Evolutionary conservation across 257 asterid species (phyloP).

Genomic region (Rhazya stricta): DNA sequence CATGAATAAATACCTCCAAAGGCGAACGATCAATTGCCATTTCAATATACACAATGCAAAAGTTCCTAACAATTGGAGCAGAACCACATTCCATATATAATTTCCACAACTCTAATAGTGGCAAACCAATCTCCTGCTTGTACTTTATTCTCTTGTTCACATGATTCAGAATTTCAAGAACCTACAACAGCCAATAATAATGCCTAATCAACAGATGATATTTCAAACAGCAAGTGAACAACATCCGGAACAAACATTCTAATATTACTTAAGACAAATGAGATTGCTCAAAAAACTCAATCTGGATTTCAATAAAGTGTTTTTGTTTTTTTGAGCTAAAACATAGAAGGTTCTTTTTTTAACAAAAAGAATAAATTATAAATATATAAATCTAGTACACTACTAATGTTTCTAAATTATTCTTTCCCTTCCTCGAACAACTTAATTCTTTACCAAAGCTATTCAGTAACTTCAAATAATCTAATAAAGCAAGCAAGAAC

Average conservation of each 20-base stretch:
- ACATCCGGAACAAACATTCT: background rate
- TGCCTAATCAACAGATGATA: background rate
- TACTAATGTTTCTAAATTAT: background rate
- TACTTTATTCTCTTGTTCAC: constrained; percentile 93
- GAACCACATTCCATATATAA: constrained; percentile 65
- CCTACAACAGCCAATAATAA: constrained; percentile 16
- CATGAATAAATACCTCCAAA: constrained; percentile 49
- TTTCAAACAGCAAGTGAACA: background rate
- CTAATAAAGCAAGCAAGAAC: background rate
- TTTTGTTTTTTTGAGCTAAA: background rate
- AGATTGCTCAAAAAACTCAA: background rate
- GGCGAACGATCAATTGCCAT: constrained; percentile 83
- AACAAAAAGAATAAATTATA: background rate
- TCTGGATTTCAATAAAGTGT: background rate
- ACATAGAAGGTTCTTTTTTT: background rate
- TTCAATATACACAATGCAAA: constrained; percentile 83
- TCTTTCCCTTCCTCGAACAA: background rate
- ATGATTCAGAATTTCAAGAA: constrained; percentile 79
- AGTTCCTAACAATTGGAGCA: constrained; percentile 81
- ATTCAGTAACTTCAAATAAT: background rate
- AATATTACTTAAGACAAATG: background rate
- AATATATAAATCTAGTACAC: background rate
- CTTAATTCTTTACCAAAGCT: background rate
- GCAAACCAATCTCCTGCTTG: constrained; percentile 64
- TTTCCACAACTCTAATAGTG: constrained; percentile 72